Base-by-base conservation (phyloP, 1,284 basidiomycete species). In the Marasmius fiardii region DNA sequence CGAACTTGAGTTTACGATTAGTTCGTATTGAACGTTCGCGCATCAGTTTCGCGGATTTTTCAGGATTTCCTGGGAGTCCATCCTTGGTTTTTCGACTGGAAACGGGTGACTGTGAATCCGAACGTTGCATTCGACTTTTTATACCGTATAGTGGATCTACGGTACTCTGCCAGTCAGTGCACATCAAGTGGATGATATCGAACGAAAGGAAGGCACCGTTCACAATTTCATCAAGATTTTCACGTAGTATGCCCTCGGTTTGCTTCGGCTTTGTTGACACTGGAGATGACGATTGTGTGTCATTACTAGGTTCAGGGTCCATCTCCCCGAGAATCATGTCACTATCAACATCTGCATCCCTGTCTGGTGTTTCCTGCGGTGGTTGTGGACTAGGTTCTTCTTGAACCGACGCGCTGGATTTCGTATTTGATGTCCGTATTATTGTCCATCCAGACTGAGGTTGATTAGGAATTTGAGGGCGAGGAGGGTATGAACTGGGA, bases 311-410 rank as follows among this genome's bases (percentile, higher is more conserved):
- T 55, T 87, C 88, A 39, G 80, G 68, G 54, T 90, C 88, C 59
- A 89, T 71, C 65, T 90, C 86, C 43, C 85, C 87, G 21, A 90
- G 70, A 56, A 91, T 79, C 79, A 92, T 85, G 65, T 89, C 88
- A 24, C 79, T 81, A 61, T 90, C 88, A 35, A 85, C 76, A 59
- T 86, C 83, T 33, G 68, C 70, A 64, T 85, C 81, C 49, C 64
- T 70, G 52, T 70, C 65, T 51, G 47, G 47, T 16, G 62, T 62
- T 26, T 72, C 69, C 44, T 67, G 65, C n/a, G 62, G 62, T 18
- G 63, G 64, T 43, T 70, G 68, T 20, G 43, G 51, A 33, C 39
- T 24, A 7, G 28, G 8, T 24, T 71, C 67, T 20, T 65, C 69
- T 23, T 65, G 67, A 28, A 58, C 56, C 35, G 58, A 65, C 24